Evolutionary conservation across 352 stramenopile species (phyloP).

Genomic region (Pythium pyrilobum): DNA sequence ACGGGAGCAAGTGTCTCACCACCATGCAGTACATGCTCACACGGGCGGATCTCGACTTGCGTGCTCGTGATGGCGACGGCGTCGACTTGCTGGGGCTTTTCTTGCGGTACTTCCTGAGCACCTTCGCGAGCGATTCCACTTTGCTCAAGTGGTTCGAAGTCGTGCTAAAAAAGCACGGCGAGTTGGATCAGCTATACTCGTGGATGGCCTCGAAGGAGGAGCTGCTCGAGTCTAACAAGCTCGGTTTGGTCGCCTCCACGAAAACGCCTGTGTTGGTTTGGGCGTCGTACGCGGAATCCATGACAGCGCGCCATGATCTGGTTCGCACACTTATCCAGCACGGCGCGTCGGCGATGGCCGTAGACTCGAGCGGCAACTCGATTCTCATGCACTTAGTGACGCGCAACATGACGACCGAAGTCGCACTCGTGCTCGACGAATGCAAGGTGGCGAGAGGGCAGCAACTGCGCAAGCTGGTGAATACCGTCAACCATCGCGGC

Average conservation of each 20-base stretch:
- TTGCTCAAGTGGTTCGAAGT: conserved; percentile 37
- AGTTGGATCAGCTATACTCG: not conserved
- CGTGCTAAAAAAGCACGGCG: not conserved
- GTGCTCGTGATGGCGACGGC: not conserved
- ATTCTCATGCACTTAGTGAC: conserved; percentile 48
- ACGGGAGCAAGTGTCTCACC: not conserved
- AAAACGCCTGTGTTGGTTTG: conserved; percentile 41
- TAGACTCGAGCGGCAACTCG: conserved; percentile 47
- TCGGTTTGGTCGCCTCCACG: conserved; percentile 11
- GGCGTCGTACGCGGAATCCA: conserved; percentile 25
- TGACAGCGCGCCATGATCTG: conserved; percentile 22
- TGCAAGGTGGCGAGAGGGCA: conserved; percentile 22
- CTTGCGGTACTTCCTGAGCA: conserved; percentile 37
- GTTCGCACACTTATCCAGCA: conserved; percentile 46
- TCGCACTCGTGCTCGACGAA: conserved; percentile 31
- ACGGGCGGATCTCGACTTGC: not conserved
- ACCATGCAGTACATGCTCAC: conserved; percentile 9
- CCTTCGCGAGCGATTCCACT: conserved; percentile 21
- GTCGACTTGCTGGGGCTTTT: conserved; percentile 15
- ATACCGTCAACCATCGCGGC: conserved; percentile 23
- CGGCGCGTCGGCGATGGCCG: conserved; percentile 35
- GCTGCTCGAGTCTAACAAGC: conserved; percentile 28
- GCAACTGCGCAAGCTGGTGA: not conserved
- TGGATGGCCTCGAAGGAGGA: conserved; percentile 4
- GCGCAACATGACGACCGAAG: conserved; percentile 41